Evolutionary conservation across 2,329 filamentous ascomycete species (phyloP), one percentile per base, ranked within the genome.

Genomic region (Cordyceps cateniannulata): DNA sequence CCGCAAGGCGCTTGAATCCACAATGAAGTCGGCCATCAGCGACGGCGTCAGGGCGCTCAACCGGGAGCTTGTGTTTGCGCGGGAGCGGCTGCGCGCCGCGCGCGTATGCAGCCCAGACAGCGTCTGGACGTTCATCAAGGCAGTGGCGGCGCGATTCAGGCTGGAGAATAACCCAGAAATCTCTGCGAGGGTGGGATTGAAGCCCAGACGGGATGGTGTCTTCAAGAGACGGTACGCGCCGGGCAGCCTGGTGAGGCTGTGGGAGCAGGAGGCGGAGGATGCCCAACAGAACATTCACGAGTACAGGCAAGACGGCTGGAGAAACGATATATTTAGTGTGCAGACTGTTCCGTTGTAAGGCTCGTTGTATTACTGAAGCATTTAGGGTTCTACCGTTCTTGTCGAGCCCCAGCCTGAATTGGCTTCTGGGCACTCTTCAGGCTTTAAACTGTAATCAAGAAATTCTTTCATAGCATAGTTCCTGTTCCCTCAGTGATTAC

Each of bases 141-240:
- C 93, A 1, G 84, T 97, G 1, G 77, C 89, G n/a, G 87, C 92
- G 2, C 79, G 93, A 1, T 77, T 96, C 62, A 83, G 83, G 48
- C 89, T 89, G 0, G 83, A 81, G 14, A 83, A 89, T 1, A 87
- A 95, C 70, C 87, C 90, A 1, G 90, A 96, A 71, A 67, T 96
- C 1, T 88, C 95, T 65, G 80, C 87, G 1, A 79, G 89, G 2
- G 77, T 96, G 18, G 91, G 91, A 1, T 76, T 96, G 10, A 81
- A 83, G 25, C 78, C 79, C 7, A 79, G 79, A 3, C 61, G 66
- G 4, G 82, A 82, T 12, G 32, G 32, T 10, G 77, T 93, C 0
- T 98, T 98, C 77, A 85, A 86, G 66, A 90, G 89, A 4, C 83
- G 91, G 1, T 97, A 96, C 75, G 88, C 93, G 1, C 93, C 93